Evolutionary conservation across 2,329 filamentous ascomycete genomes (phyloP).

Genomic region (Calonectria fujianensis): DNA sequence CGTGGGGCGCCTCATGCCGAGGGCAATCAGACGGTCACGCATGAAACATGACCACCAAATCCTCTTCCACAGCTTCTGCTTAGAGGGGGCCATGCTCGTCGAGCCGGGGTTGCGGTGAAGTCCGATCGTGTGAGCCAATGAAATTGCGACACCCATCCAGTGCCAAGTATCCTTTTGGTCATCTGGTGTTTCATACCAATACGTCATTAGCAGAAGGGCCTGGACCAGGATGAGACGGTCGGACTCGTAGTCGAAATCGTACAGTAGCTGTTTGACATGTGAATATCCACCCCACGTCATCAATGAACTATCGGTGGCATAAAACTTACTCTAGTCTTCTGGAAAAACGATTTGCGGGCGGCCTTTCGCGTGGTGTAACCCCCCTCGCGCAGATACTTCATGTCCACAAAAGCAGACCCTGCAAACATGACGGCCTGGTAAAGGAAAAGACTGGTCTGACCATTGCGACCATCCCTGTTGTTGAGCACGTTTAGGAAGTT

Average conservation of each 20-base stretch:
- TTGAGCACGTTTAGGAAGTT: slow-evolving; percentile 77
- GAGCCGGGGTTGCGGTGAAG: slow-evolving; percentile 89
- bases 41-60: slow-evolving; percentile 99
- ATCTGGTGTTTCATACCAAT: slow-evolving; percentile 98
- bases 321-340: slow-evolving; percentile 84
- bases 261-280: slow-evolving; percentile 77
- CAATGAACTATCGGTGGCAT: slow-evolving; percentile 29
- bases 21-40: slow-evolving; percentile 91
- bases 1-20: slow-evolving; percentile 95
- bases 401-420: slow-evolving; percentile 90
- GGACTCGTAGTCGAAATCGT: slow-evolving; percentile 96
- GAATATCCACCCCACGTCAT: slow-evolving; percentile 37
- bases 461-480: slow-evolving; percentile 79
- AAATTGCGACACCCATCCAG: slow-evolving; percentile 98
- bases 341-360: slow-evolving; percentile 91
- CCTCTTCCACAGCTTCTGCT: slow-evolving; percentile 91
- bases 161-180: slow-evolving; percentile 99
- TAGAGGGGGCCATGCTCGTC: slow-evolving; percentile 82
- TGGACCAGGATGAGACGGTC: slow-evolving; percentile 93
- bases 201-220: slow-evolving; percentile 92
- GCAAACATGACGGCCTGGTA: slow-evolving; percentile 98
- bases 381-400: slow-evolving; percentile 83
- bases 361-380: slow-evolving; percentile 87
- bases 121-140: slow-evolving; percentile 93
- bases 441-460: slow-evolving; percentile 87